These are phyloP conservation scores for Trichoderma gamsii DNA, from an alignment of 495 filamentous ascomycete species.

Conservation along the genomic window DNA sequence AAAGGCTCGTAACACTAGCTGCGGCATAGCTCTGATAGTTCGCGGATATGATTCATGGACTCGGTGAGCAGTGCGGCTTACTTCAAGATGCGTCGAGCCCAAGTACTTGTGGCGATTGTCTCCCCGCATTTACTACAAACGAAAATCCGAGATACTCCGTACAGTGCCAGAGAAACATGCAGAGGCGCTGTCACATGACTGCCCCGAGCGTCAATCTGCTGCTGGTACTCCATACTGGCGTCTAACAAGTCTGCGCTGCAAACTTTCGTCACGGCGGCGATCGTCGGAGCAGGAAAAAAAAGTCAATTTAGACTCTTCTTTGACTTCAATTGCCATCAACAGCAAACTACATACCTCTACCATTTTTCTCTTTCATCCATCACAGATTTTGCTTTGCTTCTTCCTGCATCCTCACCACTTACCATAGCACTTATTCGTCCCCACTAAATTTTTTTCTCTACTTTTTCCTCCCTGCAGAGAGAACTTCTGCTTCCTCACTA, in stretches of 20 bases:
- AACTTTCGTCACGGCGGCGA: background rate
- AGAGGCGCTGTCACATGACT: background rate
- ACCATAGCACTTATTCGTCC: background rate
- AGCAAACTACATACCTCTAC: too few relatives aligned
- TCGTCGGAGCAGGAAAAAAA: background rate
- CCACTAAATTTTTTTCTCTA: slow-evolving; percentile 9
- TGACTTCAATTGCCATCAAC: background rate
- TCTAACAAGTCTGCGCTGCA: background rate
- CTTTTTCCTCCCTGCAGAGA: background rate
- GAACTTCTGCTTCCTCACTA: background rate
- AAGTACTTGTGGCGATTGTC: too few relatives aligned
- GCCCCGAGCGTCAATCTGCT: background rate
- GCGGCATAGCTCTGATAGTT: too few relatives aligned
- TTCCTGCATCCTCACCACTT: background rate
- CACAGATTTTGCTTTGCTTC: background rate
- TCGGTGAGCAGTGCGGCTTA: background rate
- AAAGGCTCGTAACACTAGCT: background rate
- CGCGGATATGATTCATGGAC: too few relatives aligned
- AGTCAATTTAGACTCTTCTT: background rate
- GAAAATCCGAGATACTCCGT: background rate
- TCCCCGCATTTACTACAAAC: background rate
- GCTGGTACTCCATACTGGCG: background rate
- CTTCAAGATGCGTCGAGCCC: background rate
- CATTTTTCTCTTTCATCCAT: too few relatives aligned
- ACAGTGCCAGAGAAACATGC: background rate